Conservation (phyloP, 345 rosid genomes). For the Acer saccharum region DNA sequence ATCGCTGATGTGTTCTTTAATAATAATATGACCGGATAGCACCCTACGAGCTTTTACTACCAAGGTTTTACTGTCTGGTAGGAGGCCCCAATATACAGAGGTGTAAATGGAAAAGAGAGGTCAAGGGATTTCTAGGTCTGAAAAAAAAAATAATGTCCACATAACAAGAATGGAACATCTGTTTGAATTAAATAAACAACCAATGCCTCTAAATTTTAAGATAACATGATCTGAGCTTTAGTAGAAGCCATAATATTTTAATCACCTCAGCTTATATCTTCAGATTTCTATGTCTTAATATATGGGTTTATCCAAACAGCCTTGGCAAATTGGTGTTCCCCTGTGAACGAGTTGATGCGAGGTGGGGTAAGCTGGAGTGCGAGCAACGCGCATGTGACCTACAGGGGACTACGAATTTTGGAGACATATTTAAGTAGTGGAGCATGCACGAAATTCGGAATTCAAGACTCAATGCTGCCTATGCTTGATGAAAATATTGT, state of each 20-base stretch:
- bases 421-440: background rate
- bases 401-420: slow-evolving; percentile 51
- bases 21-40: background rate
- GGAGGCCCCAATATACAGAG: too few species aligned
- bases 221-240: background rate
- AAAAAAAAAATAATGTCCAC: too few species aligned
- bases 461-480: too few species aligned
- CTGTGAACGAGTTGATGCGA: slow-evolving; percentile 88
- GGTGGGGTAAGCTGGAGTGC: slow-evolving; percentile 98
- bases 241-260: background rate
- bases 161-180: too few species aligned
- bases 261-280: background rate
- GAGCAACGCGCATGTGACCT: slow-evolving; percentile 84
- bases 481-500: background rate
- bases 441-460: background rate
- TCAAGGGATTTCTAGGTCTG: too few species aligned
- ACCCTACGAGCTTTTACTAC: background rate
- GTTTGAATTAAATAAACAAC: too few species aligned
- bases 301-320: slow-evolving; percentile 42
- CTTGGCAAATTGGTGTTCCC: slow-evolving; percentile 70
- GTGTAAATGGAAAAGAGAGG: too few species aligned
- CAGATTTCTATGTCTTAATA: background rate
- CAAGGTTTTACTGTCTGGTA: too few species aligned
- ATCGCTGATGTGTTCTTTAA: background rate
- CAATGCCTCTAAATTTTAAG: too few species aligned